These are phyloP conservation scores for Besnoitia besnoiti DNA, from an alignment of 169 alveolate species.

Conservation along the genomic window DNA sequence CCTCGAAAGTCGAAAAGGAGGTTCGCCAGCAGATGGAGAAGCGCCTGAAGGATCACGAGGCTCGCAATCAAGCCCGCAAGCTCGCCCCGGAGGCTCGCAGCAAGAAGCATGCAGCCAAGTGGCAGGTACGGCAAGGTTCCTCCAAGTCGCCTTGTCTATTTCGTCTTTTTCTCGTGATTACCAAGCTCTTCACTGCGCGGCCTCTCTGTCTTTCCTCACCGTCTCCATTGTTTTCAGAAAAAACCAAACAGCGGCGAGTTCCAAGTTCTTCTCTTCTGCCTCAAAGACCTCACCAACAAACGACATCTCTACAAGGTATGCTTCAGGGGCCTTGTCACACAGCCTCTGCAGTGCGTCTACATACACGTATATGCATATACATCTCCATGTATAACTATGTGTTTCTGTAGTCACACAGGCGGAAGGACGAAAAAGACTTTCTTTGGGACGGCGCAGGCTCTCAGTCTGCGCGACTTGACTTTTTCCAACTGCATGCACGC, in stretches of 20 bases:
- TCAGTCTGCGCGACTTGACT: no score
- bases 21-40: conserved; percentile 88
- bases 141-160: neutral
- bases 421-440: no score
- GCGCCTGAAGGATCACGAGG: conserved; percentile 83
- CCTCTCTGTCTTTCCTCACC: neutral
- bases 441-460: no score
- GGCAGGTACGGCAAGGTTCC: conserved; percentile 73
- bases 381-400: neutral
- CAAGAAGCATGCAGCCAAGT: conserved; percentile 83
- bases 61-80: conserved; percentile 82
- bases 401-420: neutral
- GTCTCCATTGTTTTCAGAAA: neutral
- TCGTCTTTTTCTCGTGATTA: no score
- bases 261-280: conserved; percentile 61
- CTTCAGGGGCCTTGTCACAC: neutral
- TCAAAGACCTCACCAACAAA: conserved; percentile 61
- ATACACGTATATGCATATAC: conserved; percentile 14
- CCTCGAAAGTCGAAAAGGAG: conserved; percentile 85
- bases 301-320: conserved; percentile 68
- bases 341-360: neutral
- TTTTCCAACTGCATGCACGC: no score
- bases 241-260: conserved; percentile 34
- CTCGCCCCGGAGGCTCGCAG: conserved; percentile 81
- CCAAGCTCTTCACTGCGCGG: neutral